Base-by-base conservation (phyloP, 2,329 filamentous ascomycete genomes). In the Penicillium hordei region DNA sequence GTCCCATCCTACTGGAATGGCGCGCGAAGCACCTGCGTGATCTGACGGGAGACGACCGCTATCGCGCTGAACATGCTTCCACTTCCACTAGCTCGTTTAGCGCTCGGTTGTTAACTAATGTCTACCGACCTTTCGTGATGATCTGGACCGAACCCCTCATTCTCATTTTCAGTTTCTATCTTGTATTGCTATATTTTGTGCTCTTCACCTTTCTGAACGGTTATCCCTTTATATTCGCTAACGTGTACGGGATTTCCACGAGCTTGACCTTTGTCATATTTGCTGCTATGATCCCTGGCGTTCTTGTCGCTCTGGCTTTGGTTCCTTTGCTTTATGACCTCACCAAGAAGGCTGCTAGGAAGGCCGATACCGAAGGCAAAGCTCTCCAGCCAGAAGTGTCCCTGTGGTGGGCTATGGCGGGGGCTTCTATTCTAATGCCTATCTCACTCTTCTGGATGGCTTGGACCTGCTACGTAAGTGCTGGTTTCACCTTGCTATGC, bases 181-280 rank as follows among this genome's bases (percentile, higher is more conserved):
- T 72, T 48, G 62, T 60, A 8, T 38, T 73, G 1, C 49, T 73
- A 7, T 73, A 72, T 52, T 66, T 73, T 29, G 60, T 73, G 6
- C 61, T 73, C 0, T 73, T 72, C 48, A 69, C 67, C 5, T 73
- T 73, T 51, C 59, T 73, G 9, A 76, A 79, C 9, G 81, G 80
- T 4, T 83, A 81, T 64, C 74, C 77, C 17, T 82, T 76, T 66
- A 78, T 83, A 60, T 83, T 84, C 67, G 70, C 72, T 21, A 69
- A 80, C 0, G 81, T 78, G 0, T 79, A 84, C 63, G 72, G 72
- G 6, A 75, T 81, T n/a, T 23, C 13, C 78, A 76, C 0, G 38
- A 79, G 78, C 1, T 61, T 81, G 12, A 78, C 77, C 5, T 78
- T 78, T 19, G 68, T 79, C 4, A 78, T 75, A 61, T 84, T 82